Evolutionary conservation across 768 basidiomycete genomes (phyloP).

Genomic region (Boletus coccyginus): DNA sequence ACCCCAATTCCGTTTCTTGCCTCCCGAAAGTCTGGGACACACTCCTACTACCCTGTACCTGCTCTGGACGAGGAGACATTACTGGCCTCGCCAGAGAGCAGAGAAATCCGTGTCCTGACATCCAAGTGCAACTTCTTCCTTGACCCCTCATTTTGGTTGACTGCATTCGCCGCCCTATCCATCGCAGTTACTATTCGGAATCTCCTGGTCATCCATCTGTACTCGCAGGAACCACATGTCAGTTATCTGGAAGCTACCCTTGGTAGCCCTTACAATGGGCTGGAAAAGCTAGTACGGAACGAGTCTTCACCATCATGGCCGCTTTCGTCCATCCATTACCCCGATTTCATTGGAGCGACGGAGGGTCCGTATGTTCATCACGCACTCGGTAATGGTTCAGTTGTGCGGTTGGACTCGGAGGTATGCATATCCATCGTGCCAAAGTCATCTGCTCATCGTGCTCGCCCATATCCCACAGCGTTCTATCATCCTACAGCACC

Average conservation of each 20-base stretch:
- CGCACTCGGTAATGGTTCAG: constrained; percentile 15
- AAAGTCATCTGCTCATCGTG: not conserved
- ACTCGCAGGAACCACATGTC: not conserved
- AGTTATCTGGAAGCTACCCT: constrained; percentile 9
- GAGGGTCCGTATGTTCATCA: constrained; percentile 8
- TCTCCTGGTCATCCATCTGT: constrained; percentile 15
- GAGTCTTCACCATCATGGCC: constrained; percentile 29
- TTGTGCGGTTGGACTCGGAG: constrained; percentile 20
- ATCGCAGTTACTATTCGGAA: constrained; percentile 20
- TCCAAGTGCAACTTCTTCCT: constrained; percentile 1
- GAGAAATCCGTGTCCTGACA: not conserved
- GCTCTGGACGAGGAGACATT: constrained; percentile 18
- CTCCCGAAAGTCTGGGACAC: not conserved
- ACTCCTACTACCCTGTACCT: constrained; percentile 15
- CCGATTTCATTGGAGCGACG: constrained; percentile 20
- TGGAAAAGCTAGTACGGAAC: constrained; percentile 25
- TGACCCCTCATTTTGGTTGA: constrained; percentile 20
- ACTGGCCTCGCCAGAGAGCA: not conserved
- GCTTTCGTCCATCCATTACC: constrained; percentile 18
- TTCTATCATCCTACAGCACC: constrained; percentile 20
- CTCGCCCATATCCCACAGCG: constrained; percentile 4
- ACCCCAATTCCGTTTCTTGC: not conserved
- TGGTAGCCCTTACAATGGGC: constrained; percentile 21
- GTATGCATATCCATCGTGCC: not conserved
- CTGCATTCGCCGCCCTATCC: constrained; percentile 15